These are phyloP conservation scores for Ottelia alismoides DNA, from an alignment of 106 monocot species.

Conservation along the genomic window DNA sequence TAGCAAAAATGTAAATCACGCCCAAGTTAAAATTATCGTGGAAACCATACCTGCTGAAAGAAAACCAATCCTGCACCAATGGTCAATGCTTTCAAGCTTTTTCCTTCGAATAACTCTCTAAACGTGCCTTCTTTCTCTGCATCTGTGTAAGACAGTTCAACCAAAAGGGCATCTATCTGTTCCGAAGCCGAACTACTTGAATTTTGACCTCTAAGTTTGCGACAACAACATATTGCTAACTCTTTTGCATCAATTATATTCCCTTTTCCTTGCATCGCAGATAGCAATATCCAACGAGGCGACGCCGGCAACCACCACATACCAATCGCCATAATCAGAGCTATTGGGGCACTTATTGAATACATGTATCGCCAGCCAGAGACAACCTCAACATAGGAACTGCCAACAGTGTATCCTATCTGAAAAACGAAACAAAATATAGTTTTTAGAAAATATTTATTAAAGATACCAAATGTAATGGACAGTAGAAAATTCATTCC, in stretches of 20 bases:
- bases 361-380: conserved; percentile 96
- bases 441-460: no score
- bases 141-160: conserved; percentile 47
- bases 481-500: no score
- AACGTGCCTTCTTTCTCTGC: conserved; percentile 37
- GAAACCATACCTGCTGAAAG: conserved; percentile 86
- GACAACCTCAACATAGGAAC: conserved; percentile 50
- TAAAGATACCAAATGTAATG: no score
- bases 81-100: conserved; percentile 78
- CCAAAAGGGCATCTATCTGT: conserved; percentile 58
- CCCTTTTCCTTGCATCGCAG: conserved; percentile 57
- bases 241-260: conserved; percentile 38
- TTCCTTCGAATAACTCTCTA: conserved; percentile 76
- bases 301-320: conserved; percentile 95
- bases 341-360: conserved; percentile 34
- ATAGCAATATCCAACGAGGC: conserved; percentile 83
- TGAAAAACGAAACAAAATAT: no score
- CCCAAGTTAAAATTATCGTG: no score
- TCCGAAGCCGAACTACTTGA: conserved; percentile 28
- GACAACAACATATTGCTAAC: conserved; percentile 49
- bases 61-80: conserved; percentile 91
- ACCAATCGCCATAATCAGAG: conserved; percentile 72
- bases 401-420: conserved; percentile 70
- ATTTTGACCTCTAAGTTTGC: conserved; percentile 55
- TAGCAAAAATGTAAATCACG: no score